phyloP scores from a whole-genome alignment of 2,329 filamentous ascomycete species.

The Fusarium dimerum region DNA sequence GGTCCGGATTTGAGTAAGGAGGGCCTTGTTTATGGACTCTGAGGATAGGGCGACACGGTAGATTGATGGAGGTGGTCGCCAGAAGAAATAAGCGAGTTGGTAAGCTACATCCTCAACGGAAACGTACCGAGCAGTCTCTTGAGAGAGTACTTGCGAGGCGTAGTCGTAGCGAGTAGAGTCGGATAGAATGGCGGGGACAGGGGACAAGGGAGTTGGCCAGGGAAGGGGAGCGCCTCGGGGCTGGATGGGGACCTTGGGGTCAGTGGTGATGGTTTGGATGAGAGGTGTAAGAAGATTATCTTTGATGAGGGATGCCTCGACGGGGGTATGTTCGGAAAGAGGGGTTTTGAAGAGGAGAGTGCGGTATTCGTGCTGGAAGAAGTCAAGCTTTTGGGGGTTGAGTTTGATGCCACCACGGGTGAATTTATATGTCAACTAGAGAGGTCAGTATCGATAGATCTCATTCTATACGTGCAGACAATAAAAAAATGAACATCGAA shows the following conservation, averaged over 20 bases:
- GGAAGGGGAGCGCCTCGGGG: conserved; percentile 19
- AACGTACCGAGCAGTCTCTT: conserved; percentile 24
- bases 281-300: conserved; percentile 25
- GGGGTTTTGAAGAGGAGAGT: conserved; percentile 34
- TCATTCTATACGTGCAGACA: not conserved
- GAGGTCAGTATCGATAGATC: conserved; percentile 25
- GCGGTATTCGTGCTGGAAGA: conserved; percentile 71
- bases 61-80: conserved; percentile 34
- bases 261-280: conserved; percentile 25
- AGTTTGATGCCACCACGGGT: conserved; percentile 89
- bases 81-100: conserved; percentile 41
- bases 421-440: conserved; percentile 79
- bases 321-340: conserved; percentile 19
- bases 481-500: not conserved
- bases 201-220: conserved; percentile 28
- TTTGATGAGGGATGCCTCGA: conserved; percentile 18
- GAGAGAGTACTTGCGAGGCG: conserved; percentile 18
- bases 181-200: conserved; percentile 28
- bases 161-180: conserved; percentile 19
- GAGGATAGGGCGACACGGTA: conserved; percentile 31
- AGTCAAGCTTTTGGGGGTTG: conserved; percentile 75
- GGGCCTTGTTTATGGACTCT: conserved; percentile 5
- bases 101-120: conserved; percentile 27
- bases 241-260: conserved; percentile 12
- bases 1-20: conserved; percentile 28